Evolutionary conservation across 108 stramenopile genomes (phyloP).

Genomic region (Conticribra weissflogii): DNA sequence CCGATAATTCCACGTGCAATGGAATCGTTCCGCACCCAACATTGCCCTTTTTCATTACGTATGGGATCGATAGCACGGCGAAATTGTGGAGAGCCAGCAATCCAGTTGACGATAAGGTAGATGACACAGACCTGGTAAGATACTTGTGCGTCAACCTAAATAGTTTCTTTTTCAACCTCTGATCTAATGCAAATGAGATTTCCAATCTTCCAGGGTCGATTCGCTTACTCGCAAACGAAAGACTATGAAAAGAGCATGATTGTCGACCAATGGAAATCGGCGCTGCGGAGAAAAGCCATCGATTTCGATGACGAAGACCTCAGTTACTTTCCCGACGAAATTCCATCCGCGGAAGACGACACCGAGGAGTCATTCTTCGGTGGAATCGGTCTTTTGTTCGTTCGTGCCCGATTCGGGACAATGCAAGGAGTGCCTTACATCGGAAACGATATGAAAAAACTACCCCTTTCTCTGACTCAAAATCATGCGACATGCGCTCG

Average conservation of each 20-base stretch:
- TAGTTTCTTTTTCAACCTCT: no score
- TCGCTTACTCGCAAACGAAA: constrained; percentile 25
- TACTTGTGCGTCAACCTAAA: no score
- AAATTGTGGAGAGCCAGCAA: constrained; percentile 81
- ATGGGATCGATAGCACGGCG: constrained; percentile 88
- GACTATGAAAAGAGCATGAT: constrained; percentile 62
- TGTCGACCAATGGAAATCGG: constrained; percentile 52
- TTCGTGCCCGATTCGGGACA: constrained; percentile 14
- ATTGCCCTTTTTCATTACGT: constrained; percentile 76
- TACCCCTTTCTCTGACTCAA: constrained; percentile 49
- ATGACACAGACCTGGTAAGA: constrained; percentile 67
- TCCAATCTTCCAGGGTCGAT: constrained; percentile 44
- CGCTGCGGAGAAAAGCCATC: constrained; percentile 13
- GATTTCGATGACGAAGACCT: constrained; percentile 44
- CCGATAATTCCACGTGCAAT: constrained; percentile 82
- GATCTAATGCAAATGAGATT: no score
- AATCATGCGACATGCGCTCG: constrained; percentile 62
- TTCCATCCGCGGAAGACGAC: constrained; percentile 44
- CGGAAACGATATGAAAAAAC: constrained; percentile 68
- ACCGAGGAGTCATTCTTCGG: constrained; percentile 13
- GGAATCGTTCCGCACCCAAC: constrained; percentile 81
- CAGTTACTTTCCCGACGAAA: constrained; percentile 63
- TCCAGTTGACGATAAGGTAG: constrained; percentile 70
- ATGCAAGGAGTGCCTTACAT: constrained; percentile 34
- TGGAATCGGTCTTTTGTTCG: constrained; percentile 32